Evolutionary conservation across 1,284 basidiomycete genomes (phyloP).

Genomic region (Agaricales sp.): DNA sequence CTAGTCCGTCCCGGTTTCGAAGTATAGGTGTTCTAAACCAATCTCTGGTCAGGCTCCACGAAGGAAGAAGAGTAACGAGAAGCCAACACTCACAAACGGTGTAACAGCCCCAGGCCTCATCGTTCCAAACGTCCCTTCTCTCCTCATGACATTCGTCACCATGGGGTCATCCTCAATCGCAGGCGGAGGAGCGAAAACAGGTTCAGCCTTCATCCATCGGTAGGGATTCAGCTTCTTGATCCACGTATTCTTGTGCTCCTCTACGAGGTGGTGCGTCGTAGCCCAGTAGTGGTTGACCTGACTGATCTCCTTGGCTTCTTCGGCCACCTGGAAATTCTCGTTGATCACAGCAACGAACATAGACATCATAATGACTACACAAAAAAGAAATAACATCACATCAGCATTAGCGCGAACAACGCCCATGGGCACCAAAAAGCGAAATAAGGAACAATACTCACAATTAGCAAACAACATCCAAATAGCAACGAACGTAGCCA

Average conservation of each 20-base stretch:
- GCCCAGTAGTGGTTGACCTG: conserved; percentile 69
- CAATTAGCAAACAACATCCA: conserved; percentile 96
- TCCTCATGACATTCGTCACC: not conserved
- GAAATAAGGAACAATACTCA: conserved; percentile 28
- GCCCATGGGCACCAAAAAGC: not conserved
- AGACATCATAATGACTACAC: conserved; percentile 91
- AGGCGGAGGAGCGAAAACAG: conserved; percentile 65
- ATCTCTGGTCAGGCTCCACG: too few relatives aligned
- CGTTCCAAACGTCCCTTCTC: not conserved
- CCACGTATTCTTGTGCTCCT: conserved; percentile 55
- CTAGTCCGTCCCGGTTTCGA: conserved; percentile 19
- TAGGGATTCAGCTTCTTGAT: conserved; percentile 82
- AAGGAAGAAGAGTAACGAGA: too few relatives aligned
- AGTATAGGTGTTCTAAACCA: conserved; percentile 14
- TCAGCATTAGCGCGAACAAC: conserved; percentile 8
- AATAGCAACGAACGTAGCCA: conserved; percentile 66
- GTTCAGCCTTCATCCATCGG: conserved; percentile 64
- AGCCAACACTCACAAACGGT: too few relatives aligned
- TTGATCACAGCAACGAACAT: conserved; percentile 99
- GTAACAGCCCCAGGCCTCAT: conserved; percentile 6
- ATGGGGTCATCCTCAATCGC: not conserved
- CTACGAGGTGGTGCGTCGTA: conserved; percentile 33
- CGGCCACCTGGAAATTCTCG: conserved; percentile 92
- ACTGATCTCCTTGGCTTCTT: conserved; percentile 80
- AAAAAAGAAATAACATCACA: too few relatives aligned